Evolutionary conservation across 164 flowering plant genomes (phyloP).

Genomic region (Stephania cephalantha): DNA sequence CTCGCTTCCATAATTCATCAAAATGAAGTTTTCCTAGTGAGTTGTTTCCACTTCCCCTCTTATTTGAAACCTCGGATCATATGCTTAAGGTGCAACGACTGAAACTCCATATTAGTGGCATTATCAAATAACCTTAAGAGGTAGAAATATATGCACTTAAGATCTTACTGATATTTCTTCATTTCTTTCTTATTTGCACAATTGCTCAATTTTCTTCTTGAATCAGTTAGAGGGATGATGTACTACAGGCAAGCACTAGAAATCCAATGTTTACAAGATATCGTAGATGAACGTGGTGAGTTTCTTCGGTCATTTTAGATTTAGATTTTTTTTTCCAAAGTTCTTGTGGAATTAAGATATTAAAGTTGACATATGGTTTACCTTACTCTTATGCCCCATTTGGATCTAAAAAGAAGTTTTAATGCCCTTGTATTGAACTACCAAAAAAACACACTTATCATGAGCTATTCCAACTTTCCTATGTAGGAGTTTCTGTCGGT

Average conservation of each 20-base stretch:
- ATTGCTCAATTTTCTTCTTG: slow-evolving; percentile 5
- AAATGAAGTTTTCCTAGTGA: too few relatives aligned
- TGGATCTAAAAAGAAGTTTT: background rate
- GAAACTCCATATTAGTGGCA: too few relatives aligned
- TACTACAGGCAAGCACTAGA: slow-evolving; percentile 82
- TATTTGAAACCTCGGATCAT: too few relatives aligned
- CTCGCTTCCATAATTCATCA: too few relatives aligned
- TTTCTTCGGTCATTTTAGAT: background rate
- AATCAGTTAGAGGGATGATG: slow-evolving; percentile 98
- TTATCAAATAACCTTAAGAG: too few relatives aligned
- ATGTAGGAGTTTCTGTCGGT: slow-evolving; percentile 55
- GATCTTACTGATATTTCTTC: background rate
- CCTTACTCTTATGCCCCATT: background rate
- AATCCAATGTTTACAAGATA: slow-evolving; percentile 81
- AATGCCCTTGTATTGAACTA: background rate
- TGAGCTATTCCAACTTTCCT: slow-evolving; percentile 5
- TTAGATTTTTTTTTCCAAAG: background rate
- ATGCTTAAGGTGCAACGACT: too few relatives aligned
- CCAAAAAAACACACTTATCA: background rate
- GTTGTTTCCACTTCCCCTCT: too few relatives aligned
- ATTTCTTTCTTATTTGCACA: slow-evolving; percentile 1
- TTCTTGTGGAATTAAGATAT: background rate
- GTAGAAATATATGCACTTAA: background rate
- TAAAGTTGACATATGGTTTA: background rate
- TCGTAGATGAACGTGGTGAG: slow-evolving; percentile 58